Base-by-base conservation (phyloP, 176 grass and related monocot species). In the Secale cereale region DNA sequence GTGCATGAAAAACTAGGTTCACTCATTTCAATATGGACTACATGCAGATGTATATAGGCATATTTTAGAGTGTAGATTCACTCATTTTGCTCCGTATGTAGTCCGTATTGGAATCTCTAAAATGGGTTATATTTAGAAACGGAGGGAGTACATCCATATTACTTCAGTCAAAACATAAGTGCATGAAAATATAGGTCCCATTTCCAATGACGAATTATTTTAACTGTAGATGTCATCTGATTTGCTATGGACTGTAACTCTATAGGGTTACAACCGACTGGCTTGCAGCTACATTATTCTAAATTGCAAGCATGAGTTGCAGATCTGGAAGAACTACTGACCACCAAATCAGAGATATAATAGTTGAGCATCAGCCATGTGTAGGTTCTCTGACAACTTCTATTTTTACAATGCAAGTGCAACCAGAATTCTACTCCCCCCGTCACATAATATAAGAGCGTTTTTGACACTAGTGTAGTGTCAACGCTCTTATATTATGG, bases 301-400 rank as follows among this genome's bases (percentile, higher is more conserved):
- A 83, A 19, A 83, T 14, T 43, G 43, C 4, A 80, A 66, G 20
- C 32, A 79, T 30, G 30, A 56, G 3, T 84, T 54, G 7, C 6
- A 56, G 40, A 84, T 80, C 67, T 43, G 6, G 67, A 84, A 10
- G 64, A 25, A 48, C 25, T 8, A 19, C 12, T 56, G 29, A 64
- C 41, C 54, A 57, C 40, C 3, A 83, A 78, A 79, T 39, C 9
- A 78, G 72, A 87, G 20, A 33, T 82, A 22, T 27, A 29, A 62
- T n/a, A 37, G 15, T 4, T 35, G 6, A 70, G 20, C 4, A 16
- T 50, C 22, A 87, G 43, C 17, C n/a, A 71, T 11, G 80, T 11
- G 10, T 17, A 62, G 2, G 5, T 28, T 60, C 46, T 83, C 54
- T 39, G 29, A 63, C 14, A 74, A 72, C 36, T 3, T 54, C 40